Base-by-base conservation (phyloP, 2,329 filamentous ascomycete genomes). In the Alternaria atra region DNA sequence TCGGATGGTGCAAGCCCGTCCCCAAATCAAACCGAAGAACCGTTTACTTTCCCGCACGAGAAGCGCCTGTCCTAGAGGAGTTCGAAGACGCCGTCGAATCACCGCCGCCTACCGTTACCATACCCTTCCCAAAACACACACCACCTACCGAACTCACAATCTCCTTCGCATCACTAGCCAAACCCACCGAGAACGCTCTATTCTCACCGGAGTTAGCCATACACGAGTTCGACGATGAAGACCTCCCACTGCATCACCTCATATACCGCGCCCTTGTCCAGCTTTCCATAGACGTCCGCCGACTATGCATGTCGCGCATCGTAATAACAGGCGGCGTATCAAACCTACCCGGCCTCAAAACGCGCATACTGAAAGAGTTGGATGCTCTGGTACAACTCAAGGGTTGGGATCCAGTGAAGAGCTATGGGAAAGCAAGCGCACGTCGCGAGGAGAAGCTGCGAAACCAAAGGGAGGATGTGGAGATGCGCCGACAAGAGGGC, bases 301-400 rank as follows among this genome's bases (percentile, higher is more conserved):
- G 91, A 1, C 80, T 90, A 5, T 97, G 94, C 77, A 95, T 97
- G 89, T 89, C 93, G 1, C 91, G 94, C 39, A 91, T 98, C 46
- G 83, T 97, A 15, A 91, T 99, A 72, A 90, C 90, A 0, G 95
- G 95, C 32, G 93, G 93, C 2, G 91, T 91, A 48, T 89, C 93
- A 6, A 86, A 86, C 27, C 88, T 97, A 8, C 86, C 94, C 0
- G 95, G 95, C 1, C 81, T 99, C 27, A 93, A 92, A 66, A 84
- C 85, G 25, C 88, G 94, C 27, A 85, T 97, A 37, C 80, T 97
- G 32, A 86, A 90, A 58, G 94, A 98, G 70, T 80, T 98, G 1
- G 84, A 86, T 4, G 79, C 81, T 1, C 81, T 97, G 0, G 84
- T 95, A 5, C 82, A 88, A 15, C 81, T 84, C 44, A 83, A 89